phyloP scores from a whole-genome alignment of 1,284 basidiomycete genomes.

The Microbotryum saponariae region DNA sequence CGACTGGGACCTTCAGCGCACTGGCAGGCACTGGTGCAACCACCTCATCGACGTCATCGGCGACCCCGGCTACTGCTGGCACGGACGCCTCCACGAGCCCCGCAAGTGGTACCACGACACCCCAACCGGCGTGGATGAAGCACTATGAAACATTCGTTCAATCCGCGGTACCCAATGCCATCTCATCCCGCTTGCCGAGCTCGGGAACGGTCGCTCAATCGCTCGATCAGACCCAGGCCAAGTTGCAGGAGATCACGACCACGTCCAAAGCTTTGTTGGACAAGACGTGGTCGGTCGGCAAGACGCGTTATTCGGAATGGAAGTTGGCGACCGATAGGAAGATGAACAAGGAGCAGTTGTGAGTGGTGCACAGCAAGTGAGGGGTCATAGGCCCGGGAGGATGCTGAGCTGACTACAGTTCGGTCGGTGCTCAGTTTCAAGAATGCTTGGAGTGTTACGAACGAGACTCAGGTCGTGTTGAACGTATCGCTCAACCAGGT shows the following conservation, averaged over 20 bases:
- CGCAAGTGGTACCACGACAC: no score
- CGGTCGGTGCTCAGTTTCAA: neutral
- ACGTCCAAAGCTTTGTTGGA: neutral
- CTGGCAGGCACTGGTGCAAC: no score
- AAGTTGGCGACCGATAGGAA: neutral
- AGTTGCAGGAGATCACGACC: conserved; percentile 1
- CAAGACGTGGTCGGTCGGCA: conserved; percentile 1
- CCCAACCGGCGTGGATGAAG: conserved; percentile 4
- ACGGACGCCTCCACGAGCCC: no score
- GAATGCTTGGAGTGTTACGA: conserved; percentile 17
- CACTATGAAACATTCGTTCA: conserved; percentile 13
- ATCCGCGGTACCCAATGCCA: neutral
- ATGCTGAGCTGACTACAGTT: neutral
- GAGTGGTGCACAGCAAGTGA: neutral
- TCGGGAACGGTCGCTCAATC: neutral
- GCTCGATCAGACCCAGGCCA: conserved; percentile 1
- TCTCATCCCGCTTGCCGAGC: neutral
- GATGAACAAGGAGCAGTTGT: neutral
- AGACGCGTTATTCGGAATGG: neutral
- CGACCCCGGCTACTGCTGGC: no score
- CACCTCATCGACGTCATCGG: no score
- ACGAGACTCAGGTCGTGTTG: conserved; percentile 24
- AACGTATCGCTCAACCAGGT: conserved; percentile 30
- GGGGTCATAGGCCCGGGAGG: neutral
- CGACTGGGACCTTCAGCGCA: no score